These are phyloP conservation scores for Hypoxylon rubiginosum DNA, from an alignment of 2,329 filamentous ascomycete genomes.

Conservation along the genomic window DNA sequence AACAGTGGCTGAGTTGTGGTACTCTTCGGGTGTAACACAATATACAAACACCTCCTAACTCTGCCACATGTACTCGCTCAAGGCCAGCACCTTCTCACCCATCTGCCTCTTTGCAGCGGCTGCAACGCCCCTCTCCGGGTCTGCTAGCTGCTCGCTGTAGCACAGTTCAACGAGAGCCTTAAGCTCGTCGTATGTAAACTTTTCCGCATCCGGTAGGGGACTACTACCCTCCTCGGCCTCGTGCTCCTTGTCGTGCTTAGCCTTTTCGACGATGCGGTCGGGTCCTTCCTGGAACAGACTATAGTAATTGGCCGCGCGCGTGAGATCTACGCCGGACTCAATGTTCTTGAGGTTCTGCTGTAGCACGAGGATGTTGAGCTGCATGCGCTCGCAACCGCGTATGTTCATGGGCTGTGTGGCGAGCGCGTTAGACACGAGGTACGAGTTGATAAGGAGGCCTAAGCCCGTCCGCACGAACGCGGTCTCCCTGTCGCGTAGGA, in stretches of 20 bases:
- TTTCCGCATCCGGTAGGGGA: slow-evolving; percentile 55
- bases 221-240: slow-evolving; percentile 51
- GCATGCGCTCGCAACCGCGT: slow-evolving; percentile 86
- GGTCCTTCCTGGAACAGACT: slow-evolving; percentile 75
- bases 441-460: slow-evolving; percentile 81
- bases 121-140: slow-evolving; percentile 76
- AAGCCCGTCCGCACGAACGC: slow-evolving; percentile 83
- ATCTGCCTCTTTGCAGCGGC: slow-evolving; percentile 76
- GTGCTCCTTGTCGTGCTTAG: slow-evolving; percentile 61
- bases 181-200: slow-evolving; percentile 75
- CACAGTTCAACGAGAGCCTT: slow-evolving; percentile 75
- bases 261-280: slow-evolving; percentile 74
- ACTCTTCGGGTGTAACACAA: slow-evolving; percentile 8
- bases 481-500: slow-evolving; percentile 78
- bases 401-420: slow-evolving; percentile 86
- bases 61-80: slow-evolving; percentile 82
- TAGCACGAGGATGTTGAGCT: slow-evolving; percentile 92
- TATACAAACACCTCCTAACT: slow-evolving; percentile 52
- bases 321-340: slow-evolving; percentile 76
- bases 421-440: slow-evolving; percentile 79
- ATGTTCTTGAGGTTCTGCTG: slow-evolving; percentile 98
- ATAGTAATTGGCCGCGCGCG: slow-evolving; percentile 76
- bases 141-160: slow-evolving; percentile 75
- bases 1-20: slow-evolving; percentile 5
- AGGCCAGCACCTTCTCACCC: slow-evolving; percentile 76